Evolutionary conservation across 768 basidiomycete genomes (phyloP).

Genomic region (Paxillus ammoniavirescens): DNA sequence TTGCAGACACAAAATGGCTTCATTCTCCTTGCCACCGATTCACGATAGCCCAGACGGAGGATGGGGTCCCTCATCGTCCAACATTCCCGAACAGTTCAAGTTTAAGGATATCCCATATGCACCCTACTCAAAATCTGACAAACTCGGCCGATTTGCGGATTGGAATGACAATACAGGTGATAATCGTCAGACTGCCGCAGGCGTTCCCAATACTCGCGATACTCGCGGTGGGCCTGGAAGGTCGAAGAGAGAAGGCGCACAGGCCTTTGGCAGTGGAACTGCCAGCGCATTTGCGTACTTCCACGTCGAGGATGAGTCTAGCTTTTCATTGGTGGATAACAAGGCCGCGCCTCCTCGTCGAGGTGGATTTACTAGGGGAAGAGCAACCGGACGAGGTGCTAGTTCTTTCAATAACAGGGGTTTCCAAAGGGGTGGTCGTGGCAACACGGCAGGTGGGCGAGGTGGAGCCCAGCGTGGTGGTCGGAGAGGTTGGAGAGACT

Average conservation of each 20-base stretch:
- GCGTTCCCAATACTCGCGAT: conserved; percentile 45
- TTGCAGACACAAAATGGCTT: conserved; percentile 49
- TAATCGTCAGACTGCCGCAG: conserved; percentile 53
- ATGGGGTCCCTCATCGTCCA: conserved; percentile 85
- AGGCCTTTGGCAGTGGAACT: conserved; percentile 87
- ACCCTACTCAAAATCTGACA: conserved; percentile 98
- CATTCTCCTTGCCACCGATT: conserved; percentile 84
- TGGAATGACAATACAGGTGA: conserved; percentile 84
- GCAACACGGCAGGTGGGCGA: conserved; percentile 42
- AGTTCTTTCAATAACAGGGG: conserved; percentile 43
- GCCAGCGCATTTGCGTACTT: conserved; percentile 94
- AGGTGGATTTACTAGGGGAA: conserved; percentile 61
- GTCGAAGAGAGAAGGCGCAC: conserved; percentile 72
- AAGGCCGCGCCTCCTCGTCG: conserved; percentile 70
- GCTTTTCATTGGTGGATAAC: conserved; percentile 94
- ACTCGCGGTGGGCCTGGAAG: conserved; percentile 52
- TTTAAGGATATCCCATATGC: conserved; percentile 99
- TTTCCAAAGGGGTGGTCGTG: conserved; percentile 43
- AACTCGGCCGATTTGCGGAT: conserved; percentile 95
- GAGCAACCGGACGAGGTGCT: conserved; percentile 36
- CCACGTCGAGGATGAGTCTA: conserved; percentile 97
- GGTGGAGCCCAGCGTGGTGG: conserved; percentile 37
- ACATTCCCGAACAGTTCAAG: conserved; percentile 88
- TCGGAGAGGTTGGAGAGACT: conserved; percentile 93
- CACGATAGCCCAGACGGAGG: conserved; percentile 91